Evolutionary conservation across 1,139 yeast genomes (phyloP), one percentile per base, ranked within the genome.

Genomic region (Suhomyces choctaworum): DNA sequence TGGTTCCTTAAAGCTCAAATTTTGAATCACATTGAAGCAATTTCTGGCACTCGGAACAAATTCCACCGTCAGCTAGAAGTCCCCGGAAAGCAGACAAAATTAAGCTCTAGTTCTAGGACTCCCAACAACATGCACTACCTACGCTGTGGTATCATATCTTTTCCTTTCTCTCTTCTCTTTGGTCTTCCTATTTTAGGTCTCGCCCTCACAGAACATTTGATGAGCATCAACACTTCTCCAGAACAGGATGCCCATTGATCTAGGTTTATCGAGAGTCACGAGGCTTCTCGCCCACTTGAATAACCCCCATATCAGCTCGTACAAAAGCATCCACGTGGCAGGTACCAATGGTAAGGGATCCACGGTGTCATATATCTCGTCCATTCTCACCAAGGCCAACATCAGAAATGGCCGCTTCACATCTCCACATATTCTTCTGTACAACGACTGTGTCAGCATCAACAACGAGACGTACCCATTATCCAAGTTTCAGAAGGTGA

Each of bases 331-430:
- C 5, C 97, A 90, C 54, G 72, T 90, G 8, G 96, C 96, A 0
- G 97, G 97, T 0, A 90, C 97, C 4, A 90, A 90, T 54, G 97
- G 97, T 0, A 90, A 90, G 53, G 97, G 97, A 0, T 87, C 96
- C 0, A 87, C 89, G 0, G 78, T 94, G 40, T 80, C 96, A 0
- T 88, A 87, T 53, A 46, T 89, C 7, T 71, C 89, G 3, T 76
- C 88, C 16, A 69, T 83, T 7, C 60, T 87, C 13, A 64, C 76
- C 6, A 51, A 66, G 26, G 67, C 79, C 21, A 60, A 66, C 5
- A 60, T 78, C 24, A 58, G 62, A 20, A 77, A 80, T 41, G 97
- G 97, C 0, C 73, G 82, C 45, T 89, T 89, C 64, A 87, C 94
- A 3, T 83, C 95, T 4, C 97, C 97, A 0, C 96, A 89, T 62